phyloP scores from a whole-genome alignment of 768 basidiomycete genomes.

The Clitopilus passeckerianus region DNA sequence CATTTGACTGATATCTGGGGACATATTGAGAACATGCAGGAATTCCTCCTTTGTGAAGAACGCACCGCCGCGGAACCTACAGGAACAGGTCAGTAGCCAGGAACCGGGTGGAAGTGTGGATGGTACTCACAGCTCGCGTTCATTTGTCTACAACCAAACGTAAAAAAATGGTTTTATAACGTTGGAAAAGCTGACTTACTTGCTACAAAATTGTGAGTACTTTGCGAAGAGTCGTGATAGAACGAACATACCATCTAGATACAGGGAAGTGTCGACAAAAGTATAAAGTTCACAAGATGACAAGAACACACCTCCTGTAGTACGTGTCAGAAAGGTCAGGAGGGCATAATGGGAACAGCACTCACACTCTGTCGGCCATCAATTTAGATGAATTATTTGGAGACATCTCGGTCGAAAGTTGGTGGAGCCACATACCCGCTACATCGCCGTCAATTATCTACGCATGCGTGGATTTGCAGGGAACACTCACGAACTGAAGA shows the following conservation, averaged over 20 bases:
- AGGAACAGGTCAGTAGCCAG: too few species aligned
- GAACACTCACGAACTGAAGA: neutral
- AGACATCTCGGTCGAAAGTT: too few species aligned
- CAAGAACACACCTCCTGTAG: too few species aligned
- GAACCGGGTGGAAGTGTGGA: neutral
- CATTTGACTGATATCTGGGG: neutral
- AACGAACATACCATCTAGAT: too few species aligned
- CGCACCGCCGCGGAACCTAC: neutral
- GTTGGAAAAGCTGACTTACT: neutral
- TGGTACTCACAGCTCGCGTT: neutral
- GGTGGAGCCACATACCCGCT: neutral
- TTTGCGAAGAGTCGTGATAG: too few species aligned
- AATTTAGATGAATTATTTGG: too few species aligned
- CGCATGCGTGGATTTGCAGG: neutral
- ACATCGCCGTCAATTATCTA: neutral
- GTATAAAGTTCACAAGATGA: too few species aligned
- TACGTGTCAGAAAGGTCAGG: too few species aligned
- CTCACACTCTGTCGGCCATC: too few species aligned
- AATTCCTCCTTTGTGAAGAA: neutral
- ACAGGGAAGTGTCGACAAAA: too few species aligned
- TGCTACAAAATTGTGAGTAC: neutral
- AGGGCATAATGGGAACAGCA: too few species aligned
- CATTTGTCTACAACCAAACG: neutral
- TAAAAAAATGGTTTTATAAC: too few species aligned
- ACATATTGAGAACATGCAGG: neutral